Conservation (phyloP, 2,329 filamentous ascomycete genomes). For the Aquanectria penicillioides region DNA sequence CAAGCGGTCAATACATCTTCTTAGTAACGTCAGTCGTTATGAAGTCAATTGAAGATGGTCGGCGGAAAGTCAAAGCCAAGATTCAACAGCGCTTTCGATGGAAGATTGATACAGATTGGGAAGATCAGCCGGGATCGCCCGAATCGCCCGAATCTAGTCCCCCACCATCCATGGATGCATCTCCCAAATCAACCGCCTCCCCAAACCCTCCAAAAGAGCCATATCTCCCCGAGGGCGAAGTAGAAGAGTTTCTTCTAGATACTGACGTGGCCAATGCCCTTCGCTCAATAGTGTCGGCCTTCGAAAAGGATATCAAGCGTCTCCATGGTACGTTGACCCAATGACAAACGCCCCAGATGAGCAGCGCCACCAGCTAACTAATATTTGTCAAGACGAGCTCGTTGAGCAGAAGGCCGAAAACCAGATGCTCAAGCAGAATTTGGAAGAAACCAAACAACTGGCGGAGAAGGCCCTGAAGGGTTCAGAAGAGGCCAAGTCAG, state of each 20-base stretch:
- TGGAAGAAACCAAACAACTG: conserved; percentile 36
- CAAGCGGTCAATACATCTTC: conserved; percentile 52
- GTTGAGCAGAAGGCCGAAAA: conserved; percentile 35
- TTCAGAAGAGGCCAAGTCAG: conserved; percentile 41
- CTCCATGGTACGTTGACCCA: conserved; percentile 42
- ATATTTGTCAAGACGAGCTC: conserved; percentile 39
- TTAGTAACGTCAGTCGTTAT: conserved; percentile 43
- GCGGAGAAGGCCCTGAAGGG: conserved; percentile 37
- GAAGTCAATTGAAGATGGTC: conserved; percentile 29
- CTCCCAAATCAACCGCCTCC: too few relatives aligned
- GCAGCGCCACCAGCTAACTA: conserved; percentile 38
- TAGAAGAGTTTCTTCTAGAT: conserved; percentile 48
- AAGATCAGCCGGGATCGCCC: neutral
- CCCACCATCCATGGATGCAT: neutral
- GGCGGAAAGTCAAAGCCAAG: conserved; percentile 41
- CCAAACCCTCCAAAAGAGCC: neutral
- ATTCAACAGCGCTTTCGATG: conserved; percentile 48
- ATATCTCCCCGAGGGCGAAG: conserved; percentile 31
- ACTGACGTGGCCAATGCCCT: conserved; percentile 49
- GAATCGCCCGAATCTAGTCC: conserved; percentile 5
- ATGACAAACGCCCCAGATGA: conserved; percentile 38
- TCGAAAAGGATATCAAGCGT: conserved; percentile 47
- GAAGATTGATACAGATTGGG: conserved; percentile 26
- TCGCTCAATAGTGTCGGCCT: conserved; percentile 46
- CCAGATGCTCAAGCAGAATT: conserved; percentile 34